phyloP scores from a whole-genome alignment of 352 stramenopile genomes.

The Peronosclerospora sorghi region DNA sequence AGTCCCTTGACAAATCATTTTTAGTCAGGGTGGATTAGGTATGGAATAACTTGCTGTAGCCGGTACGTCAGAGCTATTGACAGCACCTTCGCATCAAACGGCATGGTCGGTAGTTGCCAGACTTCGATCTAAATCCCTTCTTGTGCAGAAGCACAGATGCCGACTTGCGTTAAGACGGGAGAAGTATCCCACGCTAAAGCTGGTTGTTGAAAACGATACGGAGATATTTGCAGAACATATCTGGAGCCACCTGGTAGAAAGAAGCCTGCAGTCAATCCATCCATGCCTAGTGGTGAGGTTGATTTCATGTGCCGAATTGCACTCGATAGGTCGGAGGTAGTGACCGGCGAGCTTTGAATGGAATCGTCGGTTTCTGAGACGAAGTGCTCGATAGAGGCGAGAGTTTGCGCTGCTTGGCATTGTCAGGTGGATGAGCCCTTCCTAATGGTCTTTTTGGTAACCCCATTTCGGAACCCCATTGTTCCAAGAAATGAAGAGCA shows the following conservation, averaged over 20 bases:
- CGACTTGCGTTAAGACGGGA: conserved; percentile 1
- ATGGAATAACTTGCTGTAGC: too few species aligned
- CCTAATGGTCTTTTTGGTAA: background rate
- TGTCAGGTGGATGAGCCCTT: too few species aligned
- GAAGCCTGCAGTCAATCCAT: too few species aligned
- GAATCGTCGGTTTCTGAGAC: too few species aligned
- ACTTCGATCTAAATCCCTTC: background rate
- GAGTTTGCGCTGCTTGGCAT: too few species aligned
- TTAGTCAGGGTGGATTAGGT: background rate
- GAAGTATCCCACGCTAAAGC: too few species aligned
- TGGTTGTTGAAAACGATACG: background rate
- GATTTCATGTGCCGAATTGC: background rate
- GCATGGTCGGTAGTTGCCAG: conserved; percentile 1
- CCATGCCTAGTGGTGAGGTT: too few species aligned
- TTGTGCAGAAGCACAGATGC: conserved; percentile 1
- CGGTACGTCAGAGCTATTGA: too few species aligned
- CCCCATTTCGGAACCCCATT: background rate
- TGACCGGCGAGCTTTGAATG: background rate
- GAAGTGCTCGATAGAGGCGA: background rate
- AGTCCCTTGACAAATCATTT: background rate
- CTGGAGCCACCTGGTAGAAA: background rate
- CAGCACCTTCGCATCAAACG: conserved; percentile 1
- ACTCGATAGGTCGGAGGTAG: background rate
- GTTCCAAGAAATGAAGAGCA: background rate
- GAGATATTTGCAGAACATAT: background rate